Percentiles rank a stretch among this genome's conserved stretches.
These are phyloP conservation scores for Fusarium nanum DNA, from an alignment of 2,329 filamentous ascomycete species.

Conservation along the genomic window DNA sequence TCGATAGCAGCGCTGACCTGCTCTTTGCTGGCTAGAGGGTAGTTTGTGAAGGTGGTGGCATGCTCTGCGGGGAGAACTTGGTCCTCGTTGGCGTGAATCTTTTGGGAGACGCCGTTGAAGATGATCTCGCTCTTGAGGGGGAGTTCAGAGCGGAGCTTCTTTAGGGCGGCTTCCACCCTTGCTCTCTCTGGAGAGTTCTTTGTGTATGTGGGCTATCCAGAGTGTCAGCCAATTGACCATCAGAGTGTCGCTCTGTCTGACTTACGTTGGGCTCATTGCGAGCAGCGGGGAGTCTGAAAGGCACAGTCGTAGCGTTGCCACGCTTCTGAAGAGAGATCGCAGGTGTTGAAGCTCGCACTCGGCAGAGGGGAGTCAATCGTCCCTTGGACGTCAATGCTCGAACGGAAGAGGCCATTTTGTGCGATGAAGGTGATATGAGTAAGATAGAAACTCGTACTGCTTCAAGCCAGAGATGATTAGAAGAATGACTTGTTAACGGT, in stretches of 20 bases:
- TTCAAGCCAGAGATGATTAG: slow-evolving; percentile 6
- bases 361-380: slow-evolving; percentile 31
- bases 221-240: background rate
- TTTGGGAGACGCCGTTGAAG: slow-evolving; percentile 48
- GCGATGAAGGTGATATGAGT: background rate
- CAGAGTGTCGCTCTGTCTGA: fast-evolving
- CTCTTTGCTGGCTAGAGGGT: slow-evolving; percentile 48
- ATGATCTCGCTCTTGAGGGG: slow-evolving; percentile 50
- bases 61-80: slow-evolving; percentile 53
- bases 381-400: slow-evolving; percentile 36
- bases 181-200: slow-evolving; percentile 48
- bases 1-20: slow-evolving; percentile 73
- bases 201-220: slow-evolving; percentile 45
- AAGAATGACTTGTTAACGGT: background rate
- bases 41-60: slow-evolving; percentile 51
- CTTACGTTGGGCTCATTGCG: slow-evolving; percentile 52
- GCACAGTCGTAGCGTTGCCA: slow-evolving; percentile 42
- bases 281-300: slow-evolving; percentile 49
- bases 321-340: slow-evolving; percentile 39
- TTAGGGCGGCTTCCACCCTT: slow-evolving; percentile 47
- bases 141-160: slow-evolving; percentile 47
- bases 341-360: slow-evolving; percentile 25
- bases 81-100: slow-evolving; percentile 42
- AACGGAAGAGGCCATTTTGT: slow-evolving; percentile 38
- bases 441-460: slow-evolving; percentile 5